A percentile compares a stretch with the other conserved stretches of the same genome.
phyloP scores from a whole-genome alignment of 2,329 filamentous ascomycete species.

The Dothiorella sarmentorum region DNA sequence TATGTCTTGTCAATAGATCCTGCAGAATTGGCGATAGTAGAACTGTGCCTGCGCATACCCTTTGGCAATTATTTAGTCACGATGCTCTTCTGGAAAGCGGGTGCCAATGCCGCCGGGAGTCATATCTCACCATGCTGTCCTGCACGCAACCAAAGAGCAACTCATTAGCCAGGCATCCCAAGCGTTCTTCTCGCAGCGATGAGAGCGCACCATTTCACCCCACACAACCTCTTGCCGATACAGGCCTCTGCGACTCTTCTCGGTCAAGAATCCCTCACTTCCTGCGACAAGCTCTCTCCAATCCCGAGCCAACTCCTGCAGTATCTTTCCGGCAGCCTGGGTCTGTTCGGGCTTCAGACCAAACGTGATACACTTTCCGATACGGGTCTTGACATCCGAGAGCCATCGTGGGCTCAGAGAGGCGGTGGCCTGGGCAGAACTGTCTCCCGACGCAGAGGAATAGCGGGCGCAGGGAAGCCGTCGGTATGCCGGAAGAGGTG shows the following conservation, averaged over 20 bases:
- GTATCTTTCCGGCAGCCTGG: slow-evolving; percentile 46
- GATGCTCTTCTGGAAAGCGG: not conserved
- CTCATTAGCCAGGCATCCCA: slow-evolving; percentile 25
- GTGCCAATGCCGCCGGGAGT: not conserved
- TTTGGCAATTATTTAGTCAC: slow-evolving; percentile 1
- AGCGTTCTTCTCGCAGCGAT: not conserved
- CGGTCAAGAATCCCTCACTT: slow-evolving; percentile 71
- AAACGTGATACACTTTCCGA: slow-evolving; percentile 74
- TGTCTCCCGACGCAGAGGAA: slow-evolving; percentile 1
- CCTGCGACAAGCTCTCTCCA: slow-evolving; percentile 73
- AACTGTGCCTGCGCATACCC: not conserved
- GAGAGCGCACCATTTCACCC: slow-evolving; percentile 72
- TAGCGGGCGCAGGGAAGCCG: slow-evolving; percentile 5
- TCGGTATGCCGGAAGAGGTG: slow-evolving; percentile 3
- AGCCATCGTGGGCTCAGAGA: slow-evolving; percentile 62
- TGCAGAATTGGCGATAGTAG: not conserved
- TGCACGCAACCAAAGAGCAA: slow-evolving; percentile 26
- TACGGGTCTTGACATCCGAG: slow-evolving; percentile 60
- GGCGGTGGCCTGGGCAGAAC: slow-evolving; percentile 26
- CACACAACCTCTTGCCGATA: slow-evolving; percentile 68
- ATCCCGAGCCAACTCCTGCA: slow-evolving; percentile 39
- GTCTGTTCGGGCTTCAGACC: slow-evolving; percentile 60
- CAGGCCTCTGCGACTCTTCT: slow-evolving; percentile 58
- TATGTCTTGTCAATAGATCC: slow-evolving; percentile 30
- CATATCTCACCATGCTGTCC: slow-evolving; percentile 53